These are phyloP conservation scores for Candida boidinii DNA, from an alignment of 805 yeast species.

Conservation along the genomic window DNA sequence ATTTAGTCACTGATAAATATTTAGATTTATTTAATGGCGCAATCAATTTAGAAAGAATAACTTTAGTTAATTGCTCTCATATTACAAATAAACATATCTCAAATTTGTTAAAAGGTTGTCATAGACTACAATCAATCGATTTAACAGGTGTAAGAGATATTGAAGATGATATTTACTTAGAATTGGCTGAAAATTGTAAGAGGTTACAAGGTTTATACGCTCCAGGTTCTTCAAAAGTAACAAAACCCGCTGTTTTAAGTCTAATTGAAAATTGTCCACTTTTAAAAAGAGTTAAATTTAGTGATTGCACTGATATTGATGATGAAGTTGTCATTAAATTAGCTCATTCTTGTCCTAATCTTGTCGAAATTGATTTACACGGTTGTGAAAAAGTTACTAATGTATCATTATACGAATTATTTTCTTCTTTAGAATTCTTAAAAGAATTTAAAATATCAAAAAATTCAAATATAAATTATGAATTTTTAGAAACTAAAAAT, in stretches of 20 bases:
- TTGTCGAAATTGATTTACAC: slow-evolving; percentile 87
- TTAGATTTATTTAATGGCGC: slow-evolving; percentile 59
- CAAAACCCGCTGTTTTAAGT: slow-evolving; percentile 52
- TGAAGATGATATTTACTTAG: slow-evolving; percentile 59
- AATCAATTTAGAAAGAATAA: slow-evolving; percentile 72
- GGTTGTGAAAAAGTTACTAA: slow-evolving; percentile 71
- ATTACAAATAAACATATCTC: slow-evolving; percentile 56
- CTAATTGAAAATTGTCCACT: slow-evolving; percentile 59
- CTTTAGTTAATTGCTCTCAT: slow-evolving; percentile 71
- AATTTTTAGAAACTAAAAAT: slow-evolving; percentile 36
- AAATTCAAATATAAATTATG: slow-evolving; percentile 62
- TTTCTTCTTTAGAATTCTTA: slow-evolving; percentile 57
- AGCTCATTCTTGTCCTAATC: slow-evolving; percentile 62
- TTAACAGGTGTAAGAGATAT: slow-evolving; percentile 68
- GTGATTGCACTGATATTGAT: slow-evolving; percentile 58
- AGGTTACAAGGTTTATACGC: slow-evolving; percentile 86
- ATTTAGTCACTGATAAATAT: slow-evolving; percentile 54
- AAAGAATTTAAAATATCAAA: slow-evolving; percentile 80
- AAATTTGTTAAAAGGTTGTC: slow-evolving; percentile 53
- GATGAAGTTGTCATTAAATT: slow-evolving; percentile 54
- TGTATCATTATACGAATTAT: slow-evolving; percentile 45
- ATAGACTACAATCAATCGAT: slow-evolving; percentile 75
- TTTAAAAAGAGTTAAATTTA: slow-evolving; percentile 75
- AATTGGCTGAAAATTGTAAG: slow-evolving; percentile 63
- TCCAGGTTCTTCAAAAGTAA: slow-evolving; percentile 69